Base-by-base conservation (phyloP, 345 rosid species). In the Populus euphratica region DNA sequence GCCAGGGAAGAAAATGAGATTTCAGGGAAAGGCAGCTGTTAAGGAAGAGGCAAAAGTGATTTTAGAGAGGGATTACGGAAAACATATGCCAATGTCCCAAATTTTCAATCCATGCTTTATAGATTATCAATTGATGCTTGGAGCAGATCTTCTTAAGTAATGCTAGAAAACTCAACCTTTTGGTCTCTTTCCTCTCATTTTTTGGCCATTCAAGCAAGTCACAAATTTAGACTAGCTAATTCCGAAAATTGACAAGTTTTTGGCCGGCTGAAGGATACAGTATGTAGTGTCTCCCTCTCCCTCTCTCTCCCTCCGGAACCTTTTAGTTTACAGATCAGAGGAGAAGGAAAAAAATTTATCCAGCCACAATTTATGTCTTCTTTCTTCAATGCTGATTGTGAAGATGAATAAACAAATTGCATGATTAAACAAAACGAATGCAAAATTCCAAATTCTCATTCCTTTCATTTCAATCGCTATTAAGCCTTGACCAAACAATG, bases 371-470 rank as follows among this genome's bases (percentile, higher is more conserved):
- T 14, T 17, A 18, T 65, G 36, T 33, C 69, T 65, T 65, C 23
- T 64, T 25, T 64, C 35, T 64, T 7, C 2, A 36, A 17, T 50
- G 61, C 20, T 25, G 52, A 38, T 78, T 12, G 31, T 33, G 47
- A 47, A 61, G 33, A n/a, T 38, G 69, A 41, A 74, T 35, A 36
- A 23, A 31, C 68, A 73, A 18, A 39, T 43, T 79, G 35, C 81
- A 54, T 73, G 44, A 31, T 73, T 16, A 25, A 50, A 61, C 49
- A 49, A 10, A 25, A 31, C 29, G 11, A 56, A 31, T 9, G 38
- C 50, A 68, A 76, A 69, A 33, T 75, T 33, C 71, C 65, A 38
- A 67, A 66, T 9, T 77, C 11, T 8, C 29, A 65, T 64, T 50
- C 39, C 14, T 49, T 66, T 23, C 35, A 25, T 20, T 23, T 72